Evolutionary conservation across 2,329 filamentous ascomycete genomes (phyloP).

Genomic region (Grosmannia clavigera): DNA sequence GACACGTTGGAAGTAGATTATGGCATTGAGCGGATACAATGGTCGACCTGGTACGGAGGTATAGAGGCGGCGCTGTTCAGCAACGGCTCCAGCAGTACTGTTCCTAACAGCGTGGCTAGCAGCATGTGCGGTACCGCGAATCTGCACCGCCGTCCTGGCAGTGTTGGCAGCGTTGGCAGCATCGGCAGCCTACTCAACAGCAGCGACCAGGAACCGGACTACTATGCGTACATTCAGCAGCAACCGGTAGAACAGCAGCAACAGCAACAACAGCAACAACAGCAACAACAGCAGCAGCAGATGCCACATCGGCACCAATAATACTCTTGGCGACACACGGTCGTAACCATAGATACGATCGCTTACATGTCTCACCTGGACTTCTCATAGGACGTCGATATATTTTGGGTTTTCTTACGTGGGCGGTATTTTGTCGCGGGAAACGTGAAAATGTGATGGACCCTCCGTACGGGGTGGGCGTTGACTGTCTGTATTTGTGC

Average conservation of each 20-base stretch:
- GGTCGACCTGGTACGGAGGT: slow-evolving; percentile 11
- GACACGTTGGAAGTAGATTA: neutral
- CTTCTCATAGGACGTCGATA: neutral
- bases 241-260: neutral
- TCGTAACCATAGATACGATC: neutral
- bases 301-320: neutral
- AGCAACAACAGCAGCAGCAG: neutral
- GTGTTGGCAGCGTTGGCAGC: slow-evolving; percentile 11
- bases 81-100: neutral
- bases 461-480: neutral
- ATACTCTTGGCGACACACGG: neutral
- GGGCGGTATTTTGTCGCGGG: neutral
- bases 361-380: neutral
- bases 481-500: neutral
- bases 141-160: slow-evolving; percentile 1
- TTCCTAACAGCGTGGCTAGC: neutral
- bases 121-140: neutral
- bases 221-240: slow-evolving; percentile 6
- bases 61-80: slow-evolving; percentile 5
- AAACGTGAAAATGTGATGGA: neutral
- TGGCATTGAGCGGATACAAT: slow-evolving; percentile 8
- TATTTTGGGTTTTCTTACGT: neutral
- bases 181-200: slow-evolving; percentile 13
- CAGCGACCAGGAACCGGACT: slow-evolving; percentile 7
- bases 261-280: too few relatives aligned